phyloP scores from a whole-genome alignment of 495 filamentous ascomycete species.

The Daldinia caldariorum region DNA sequence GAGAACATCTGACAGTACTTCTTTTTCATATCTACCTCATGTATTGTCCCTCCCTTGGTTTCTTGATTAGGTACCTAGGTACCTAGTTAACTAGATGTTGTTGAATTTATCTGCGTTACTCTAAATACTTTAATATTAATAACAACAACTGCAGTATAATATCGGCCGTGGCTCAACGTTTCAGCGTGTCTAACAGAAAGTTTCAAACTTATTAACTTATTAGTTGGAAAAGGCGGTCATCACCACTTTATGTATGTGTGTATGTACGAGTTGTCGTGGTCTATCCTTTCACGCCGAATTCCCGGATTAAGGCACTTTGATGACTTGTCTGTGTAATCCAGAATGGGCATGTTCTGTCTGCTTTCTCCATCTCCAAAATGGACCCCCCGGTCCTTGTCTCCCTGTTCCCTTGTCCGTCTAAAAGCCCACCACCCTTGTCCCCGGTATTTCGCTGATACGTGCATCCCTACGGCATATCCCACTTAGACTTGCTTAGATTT shows the following conservation, averaged over 20 bases:
- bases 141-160: background rate
- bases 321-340: slow-evolving; percentile 32
- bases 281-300: slow-evolving; percentile 16
- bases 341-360: background rate
- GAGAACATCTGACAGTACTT: background rate
- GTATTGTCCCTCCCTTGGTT: background rate
- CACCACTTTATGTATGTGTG: background rate
- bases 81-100: no score
- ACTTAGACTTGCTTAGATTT: slow-evolving; percentile 12
- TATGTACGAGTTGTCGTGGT: slow-evolving; percentile 1
- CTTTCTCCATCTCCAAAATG: slow-evolving; percentile 28
- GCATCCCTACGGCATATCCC: slow-evolving; percentile 41
- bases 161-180: background rate
- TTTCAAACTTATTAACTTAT: background rate
- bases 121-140: background rate
- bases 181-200: background rate
- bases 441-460: slow-evolving; percentile 38
- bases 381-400: slow-evolving; percentile 28
- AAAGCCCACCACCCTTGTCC: slow-evolving; percentile 11
- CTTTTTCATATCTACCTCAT: background rate
- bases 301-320: slow-evolving; percentile 28
- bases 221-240: background rate
- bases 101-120: no score
- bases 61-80: no score
- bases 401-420: slow-evolving; percentile 17